Conservation (phyloP, 495 filamentous ascomycete genomes). For the Hyaloscypha variabilis region DNA sequence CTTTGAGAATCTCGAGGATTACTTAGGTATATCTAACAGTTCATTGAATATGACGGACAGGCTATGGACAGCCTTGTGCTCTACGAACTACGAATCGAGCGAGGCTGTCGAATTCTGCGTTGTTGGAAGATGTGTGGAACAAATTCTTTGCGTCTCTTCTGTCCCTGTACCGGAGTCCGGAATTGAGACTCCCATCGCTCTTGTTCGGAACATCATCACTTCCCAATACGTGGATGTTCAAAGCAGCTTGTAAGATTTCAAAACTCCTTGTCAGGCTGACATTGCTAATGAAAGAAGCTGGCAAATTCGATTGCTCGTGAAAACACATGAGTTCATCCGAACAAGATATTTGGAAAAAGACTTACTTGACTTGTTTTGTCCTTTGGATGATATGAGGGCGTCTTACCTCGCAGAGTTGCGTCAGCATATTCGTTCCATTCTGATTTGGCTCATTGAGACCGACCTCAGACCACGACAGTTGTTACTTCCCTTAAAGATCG, state of each 20-base stretch:
- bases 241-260: slow-evolving; percentile 20
- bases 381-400: slow-evolving; percentile 6
- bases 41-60: slow-evolving; percentile 15
- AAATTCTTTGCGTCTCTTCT: slow-evolving; percentile 23
- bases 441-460: slow-evolving; percentile 17
- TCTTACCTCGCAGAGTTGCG: slow-evolving; percentile 7
- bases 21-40: slow-evolving; percentile 9
- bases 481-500: slow-evolving; percentile 6
- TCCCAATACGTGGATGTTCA: slow-evolving; percentile 18
- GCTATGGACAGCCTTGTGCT: slow-evolving; percentile 13
- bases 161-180: neutral
- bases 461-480: slow-evolving; percentile 7
- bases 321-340: slow-evolving; percentile 14
- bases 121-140: slow-evolving; percentile 22
- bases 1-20: slow-evolving; percentile 1
- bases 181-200: slow-evolving; percentile 6
- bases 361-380: neutral
- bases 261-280: neutral
- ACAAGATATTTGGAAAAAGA: slow-evolving; percentile 9
- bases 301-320: slow-evolving; percentile 22
- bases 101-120: slow-evolving; percentile 14
- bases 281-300: slow-evolving; percentile 6
- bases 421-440: neutral
- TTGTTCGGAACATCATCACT: slow-evolving; percentile 21
- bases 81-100: slow-evolving; percentile 7